Percentiles rank a stretch among this genome's conserved stretches.
These are phyloP conservation scores for Volutella citrinella DNA, from an alignment of 2,329 filamentous ascomycete species.

Conservation along the genomic window DNA sequence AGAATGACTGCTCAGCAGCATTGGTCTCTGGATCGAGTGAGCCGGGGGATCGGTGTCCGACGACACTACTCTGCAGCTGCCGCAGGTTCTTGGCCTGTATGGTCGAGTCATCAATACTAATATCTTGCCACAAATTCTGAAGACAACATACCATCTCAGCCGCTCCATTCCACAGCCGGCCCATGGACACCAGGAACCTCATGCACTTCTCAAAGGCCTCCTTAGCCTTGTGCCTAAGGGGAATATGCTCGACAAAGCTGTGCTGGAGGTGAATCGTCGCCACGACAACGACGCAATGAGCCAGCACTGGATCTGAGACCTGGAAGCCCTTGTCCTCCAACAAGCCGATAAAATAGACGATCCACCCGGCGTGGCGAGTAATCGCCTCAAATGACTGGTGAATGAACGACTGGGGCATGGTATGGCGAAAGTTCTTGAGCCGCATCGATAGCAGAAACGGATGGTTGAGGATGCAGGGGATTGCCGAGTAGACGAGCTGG, in stretches of 20 bases:
- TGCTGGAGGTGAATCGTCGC: conserved; percentile 53
- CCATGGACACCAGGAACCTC: conserved; percentile 22
- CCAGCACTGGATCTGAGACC: conserved; percentile 32
- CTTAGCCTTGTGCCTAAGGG: conserved; percentile 20
- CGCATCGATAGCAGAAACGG: conserved; percentile 50
- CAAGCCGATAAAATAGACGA: conserved; percentile 48
- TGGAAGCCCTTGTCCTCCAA: conserved; percentile 40
- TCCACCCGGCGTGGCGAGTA: conserved; percentile 49
- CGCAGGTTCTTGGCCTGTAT: conserved; percentile 24
- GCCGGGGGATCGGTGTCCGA: conserved; percentile 4
- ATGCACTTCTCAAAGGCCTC: conserved; percentile 27
- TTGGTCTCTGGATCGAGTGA: not conserved
- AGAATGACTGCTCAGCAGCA: conserved; percentile 13
- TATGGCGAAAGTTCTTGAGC: conserved; percentile 49
- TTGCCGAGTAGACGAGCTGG: conserved; percentile 51
- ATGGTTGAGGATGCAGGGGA: conserved; percentile 51
- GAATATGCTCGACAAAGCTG: conserved; percentile 39
- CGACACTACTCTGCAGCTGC: conserved; percentile 31
- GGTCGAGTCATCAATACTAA: not conserved
- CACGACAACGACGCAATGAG: conserved; percentile 49
- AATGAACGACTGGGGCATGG: conserved; percentile 52
- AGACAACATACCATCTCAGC: conserved; percentile 20
- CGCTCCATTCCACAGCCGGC: conserved; percentile 21
- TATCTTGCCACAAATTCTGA: no score
- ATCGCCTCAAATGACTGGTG: conserved; percentile 52